Evolutionary conservation across 129 eudicot species (phyloP).

Genomic region (Kitagawia praeruptora): DNA sequence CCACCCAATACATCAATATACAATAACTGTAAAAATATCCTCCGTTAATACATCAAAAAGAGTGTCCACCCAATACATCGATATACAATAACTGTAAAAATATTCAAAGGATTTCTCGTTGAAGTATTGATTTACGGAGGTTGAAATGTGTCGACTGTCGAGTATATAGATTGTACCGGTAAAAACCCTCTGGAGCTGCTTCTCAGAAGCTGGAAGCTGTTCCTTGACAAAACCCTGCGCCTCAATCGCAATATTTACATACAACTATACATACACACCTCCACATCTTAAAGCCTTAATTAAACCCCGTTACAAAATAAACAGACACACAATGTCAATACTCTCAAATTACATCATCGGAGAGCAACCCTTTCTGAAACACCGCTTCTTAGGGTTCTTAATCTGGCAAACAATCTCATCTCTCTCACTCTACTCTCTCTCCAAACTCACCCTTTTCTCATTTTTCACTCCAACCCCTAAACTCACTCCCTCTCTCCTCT

Average conservation of each 20-base stretch:
- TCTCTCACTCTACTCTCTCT: slow-evolving; percentile 29
- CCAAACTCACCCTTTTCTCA: slow-evolving; percentile 41
- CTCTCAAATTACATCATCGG: background rate
- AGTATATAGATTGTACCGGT: no score
- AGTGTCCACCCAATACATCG: no score
- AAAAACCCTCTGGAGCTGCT: no score
- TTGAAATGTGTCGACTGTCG: no score
- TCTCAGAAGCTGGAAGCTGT: no score
- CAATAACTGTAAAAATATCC: no score
- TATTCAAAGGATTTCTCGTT: no score
- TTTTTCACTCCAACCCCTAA: slow-evolving; percentile 14
- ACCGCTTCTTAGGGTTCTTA: slow-evolving; percentile 60
- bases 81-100: no score
- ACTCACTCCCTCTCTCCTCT: slow-evolving; percentile 31
- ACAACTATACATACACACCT: background rate
- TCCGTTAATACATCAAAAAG: no score
- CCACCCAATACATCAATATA: no score
- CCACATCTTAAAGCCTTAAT: background rate
- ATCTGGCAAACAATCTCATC: slow-evolving; percentile 69
- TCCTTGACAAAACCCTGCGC: background rate
- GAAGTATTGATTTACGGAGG: no score
- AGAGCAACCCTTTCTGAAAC: slow-evolving; percentile 21
- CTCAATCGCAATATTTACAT: background rate
- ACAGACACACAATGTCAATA: background rate
- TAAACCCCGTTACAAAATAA: background rate